Conservation (phyloP, 2,329 filamentous ascomycete species). For the Dothistroma pini region DNA sequence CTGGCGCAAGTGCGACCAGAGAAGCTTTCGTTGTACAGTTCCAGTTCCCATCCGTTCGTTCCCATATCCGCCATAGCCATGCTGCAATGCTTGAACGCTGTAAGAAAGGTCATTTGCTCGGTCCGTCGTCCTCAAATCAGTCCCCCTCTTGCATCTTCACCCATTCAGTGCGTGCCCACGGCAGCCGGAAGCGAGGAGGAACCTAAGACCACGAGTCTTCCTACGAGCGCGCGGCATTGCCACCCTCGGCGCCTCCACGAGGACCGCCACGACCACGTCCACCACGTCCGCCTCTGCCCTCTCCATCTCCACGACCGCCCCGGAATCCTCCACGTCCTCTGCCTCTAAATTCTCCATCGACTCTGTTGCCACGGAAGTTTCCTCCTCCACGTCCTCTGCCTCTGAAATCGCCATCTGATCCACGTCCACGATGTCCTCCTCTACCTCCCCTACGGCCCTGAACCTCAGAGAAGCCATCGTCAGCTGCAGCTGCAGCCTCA, state of each 20-base stretch:
- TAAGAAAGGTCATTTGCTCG: slow-evolving; percentile 1
- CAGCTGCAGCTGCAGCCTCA: slow-evolving; percentile 33
- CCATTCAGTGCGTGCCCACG: neutral
- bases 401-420: slow-evolving; percentile 38
- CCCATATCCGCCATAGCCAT: neutral
- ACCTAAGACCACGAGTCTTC: slow-evolving; percentile 10
- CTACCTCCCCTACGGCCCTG: slow-evolving; percentile 34
- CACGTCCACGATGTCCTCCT: slow-evolving; percentile 39
- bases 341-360: slow-evolving; percentile 34
- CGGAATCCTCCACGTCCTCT: slow-evolving; percentile 42
- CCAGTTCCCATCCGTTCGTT: neutral
- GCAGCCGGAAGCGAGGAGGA: neutral
- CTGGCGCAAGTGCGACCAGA: neutral
- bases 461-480: slow-evolving; percentile 72
- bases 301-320: slow-evolving; percentile 37
- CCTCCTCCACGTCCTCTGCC: slow-evolving; percentile 27
- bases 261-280: slow-evolving; percentile 23
- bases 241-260: slow-evolving; percentile 21
- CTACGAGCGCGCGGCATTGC: slow-evolving; percentile 19
- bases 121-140: neutral
- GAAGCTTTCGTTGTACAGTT: neutral
- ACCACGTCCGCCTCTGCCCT: slow-evolving; percentile 20
- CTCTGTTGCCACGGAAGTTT: slow-evolving; percentile 24
- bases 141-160: neutral
- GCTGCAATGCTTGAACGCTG: slow-evolving; percentile 4